These are phyloP conservation scores for Suillus variegatus DNA, from an alignment of 768 basidiomycete genomes.

Conservation along the genomic window DNA sequence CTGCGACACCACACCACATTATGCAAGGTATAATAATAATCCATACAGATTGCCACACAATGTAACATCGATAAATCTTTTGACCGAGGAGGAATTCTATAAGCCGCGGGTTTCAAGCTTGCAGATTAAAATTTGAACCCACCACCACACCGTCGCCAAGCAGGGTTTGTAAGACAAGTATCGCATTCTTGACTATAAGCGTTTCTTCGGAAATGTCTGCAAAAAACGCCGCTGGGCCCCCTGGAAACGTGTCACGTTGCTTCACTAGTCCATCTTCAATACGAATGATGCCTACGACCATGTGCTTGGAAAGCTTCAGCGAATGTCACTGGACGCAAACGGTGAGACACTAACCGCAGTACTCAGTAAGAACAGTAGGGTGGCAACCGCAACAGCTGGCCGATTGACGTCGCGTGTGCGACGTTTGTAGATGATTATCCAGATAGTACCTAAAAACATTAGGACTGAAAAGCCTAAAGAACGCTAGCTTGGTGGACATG, in stretches of 20 bases:
- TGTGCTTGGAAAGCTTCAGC: conserved; percentile 11
- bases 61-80: conserved; percentile 14
- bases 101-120: neutral
- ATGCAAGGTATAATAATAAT: conserved; percentile 12
- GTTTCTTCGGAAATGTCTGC: conserved; percentile 18
- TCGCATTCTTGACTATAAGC: conserved; percentile 23
- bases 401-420: neutral
- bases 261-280: conserved; percentile 21
- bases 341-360: neutral
- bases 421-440: neutral
- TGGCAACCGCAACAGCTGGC: neutral
- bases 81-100: neutral
- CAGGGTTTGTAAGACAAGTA: conserved; percentile 16
- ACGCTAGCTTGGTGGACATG: neutral
- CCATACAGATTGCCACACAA: conserved; percentile 15
- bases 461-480: neutral
- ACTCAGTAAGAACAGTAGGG: neutral
- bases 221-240: conserved; percentile 26
- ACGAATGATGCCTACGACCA: conserved; percentile 16
- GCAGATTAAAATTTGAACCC: neutral
- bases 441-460: neutral
- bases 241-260: conserved; percentile 20
- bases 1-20: conserved; percentile 8
- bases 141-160: conserved; percentile 11
- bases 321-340: neutral